Percentiles rank a stretch among this genome's conserved stretches.
Conservation (phyloP, 225 moss, liverwort and hornwort genomes). For the Lunularia cruciata region DNA sequence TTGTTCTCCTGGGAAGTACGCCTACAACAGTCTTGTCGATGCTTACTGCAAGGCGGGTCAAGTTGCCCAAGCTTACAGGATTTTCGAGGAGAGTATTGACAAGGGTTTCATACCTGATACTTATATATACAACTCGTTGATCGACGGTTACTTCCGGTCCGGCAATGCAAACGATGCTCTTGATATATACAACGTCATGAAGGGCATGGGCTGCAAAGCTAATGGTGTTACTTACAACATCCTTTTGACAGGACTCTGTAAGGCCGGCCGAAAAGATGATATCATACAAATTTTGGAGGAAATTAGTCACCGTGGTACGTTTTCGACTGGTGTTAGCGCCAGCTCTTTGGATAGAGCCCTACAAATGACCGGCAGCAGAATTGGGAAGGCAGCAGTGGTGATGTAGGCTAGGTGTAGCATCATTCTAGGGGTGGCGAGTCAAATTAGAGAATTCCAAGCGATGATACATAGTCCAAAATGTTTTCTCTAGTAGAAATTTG, state of each 20-base stretch:
- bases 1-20: neutral
- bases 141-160: constrained; percentile 18
- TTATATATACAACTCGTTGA: constrained; percentile 17
- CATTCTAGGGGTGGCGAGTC: too few relatives aligned
- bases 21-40: constrained; percentile 13
- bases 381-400: neutral
- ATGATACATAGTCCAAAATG: too few relatives aligned
- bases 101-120: constrained; percentile 28
- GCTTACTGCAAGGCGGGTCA: constrained; percentile 28
- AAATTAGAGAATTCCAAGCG: too few relatives aligned
- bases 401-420: neutral
- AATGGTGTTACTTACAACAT: neutral
- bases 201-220: constrained; percentile 25
- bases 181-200: constrained; percentile 30
- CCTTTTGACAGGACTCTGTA: constrained; percentile 3
- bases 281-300: constrained; percentile 12
- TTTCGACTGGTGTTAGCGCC: neutral
- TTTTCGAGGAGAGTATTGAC: constrained; percentile 29
- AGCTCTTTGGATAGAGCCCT: neutral
- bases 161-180: constrained; percentile 15
- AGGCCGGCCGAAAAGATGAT: constrained; percentile 22
- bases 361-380: neutral
- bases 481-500: too few relatives aligned
- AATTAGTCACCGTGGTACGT: neutral
- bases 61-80: constrained; percentile 23